Evolutionary conservation across 108 stramenopile species (phyloP), one percentile per base, ranked within the genome.

Genomic region (Nannochloropsis oceanica): DNA sequence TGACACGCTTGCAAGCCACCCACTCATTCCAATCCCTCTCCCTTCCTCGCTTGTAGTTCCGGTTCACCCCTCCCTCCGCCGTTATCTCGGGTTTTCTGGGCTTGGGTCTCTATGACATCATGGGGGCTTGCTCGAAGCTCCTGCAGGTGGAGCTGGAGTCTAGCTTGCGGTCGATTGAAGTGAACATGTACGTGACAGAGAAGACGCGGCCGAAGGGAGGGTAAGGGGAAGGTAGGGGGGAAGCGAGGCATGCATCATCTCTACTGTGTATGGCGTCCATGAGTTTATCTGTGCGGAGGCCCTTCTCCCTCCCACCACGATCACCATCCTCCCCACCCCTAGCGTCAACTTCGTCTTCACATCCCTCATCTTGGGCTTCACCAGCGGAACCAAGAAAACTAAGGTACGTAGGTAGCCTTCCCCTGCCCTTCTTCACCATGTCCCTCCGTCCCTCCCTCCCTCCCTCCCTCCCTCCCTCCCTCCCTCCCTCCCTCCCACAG

Each of bases 331-430:
- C n/a, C 22, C 80, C 12, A 14, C 80, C n/a, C 80, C 11, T 24
- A 25, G 80, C 46, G 84, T 88, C 81, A 85, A 85, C 82, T 85
- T 88, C 81, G 81, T 80, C 43, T 88, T 88, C 81, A 73, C 84
- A 20, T 84, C 84, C 34, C 84, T 88, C 43, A 82, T 80, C 26
- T 50, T 88, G 26, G 87, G 87, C 79, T 88, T 88, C 79, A 83
- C 81, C 26, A 85, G 84, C 46, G 81, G 81, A 13, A 81, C 80
- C 43, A 88, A 83, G 46, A 50, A 50, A 50, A 50, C 12, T 14
- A 50, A 50, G 46, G 46, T 50, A 50, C 13, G 46, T n/a, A n/a
- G n/a, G n/a, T n/a, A n/a, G n/a, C n/a, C n/a, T n/a, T n/a, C n/a
- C 46, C 14, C 46, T 14, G 13, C 14, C 46, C 46, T 14, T 50